Evolutionary conservation across 495 filamentous ascomycete genomes (phyloP), one percentile per base, ranked within the genome.

Genomic region (Talaromyces trachyspermus): DNA sequence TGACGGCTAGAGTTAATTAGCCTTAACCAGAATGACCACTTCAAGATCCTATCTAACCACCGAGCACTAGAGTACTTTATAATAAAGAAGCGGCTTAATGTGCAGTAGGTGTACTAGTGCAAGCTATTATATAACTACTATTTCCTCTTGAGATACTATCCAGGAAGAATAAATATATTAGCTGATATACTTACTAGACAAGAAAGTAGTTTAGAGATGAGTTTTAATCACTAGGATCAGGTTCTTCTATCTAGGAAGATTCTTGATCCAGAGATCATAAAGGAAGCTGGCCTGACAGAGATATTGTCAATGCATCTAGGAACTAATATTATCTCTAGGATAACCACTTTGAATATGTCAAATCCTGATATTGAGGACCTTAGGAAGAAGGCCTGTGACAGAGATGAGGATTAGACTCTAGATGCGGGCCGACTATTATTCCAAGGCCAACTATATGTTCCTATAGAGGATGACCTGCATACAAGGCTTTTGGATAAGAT

Each of bases 31-130:
- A 3, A 29, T 5, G 7, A 44, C 11, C 24, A 19, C 0, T 62
- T 62, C 35, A 40, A 46, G 40, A 36, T 54, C 25, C 19, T 38
- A 22, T 27, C 6, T 38, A 47, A 63, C 22, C 51, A 63, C 32
- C 47, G 51, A 6, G 56, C 59, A 12, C 48, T 64, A 2, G 45
- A 59, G 25, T 58, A 63, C 19, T 59, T 62, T 26, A 59, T 58
- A 26, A 50, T 43, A 3, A 58, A 35, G 0, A 59, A 61, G 47
- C 33, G 40, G 5, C 48, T 61, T 4, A 54, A 39, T n/a, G 29
- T 36, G 2, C 20, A 40, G 9, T 40, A 62, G 18, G 47, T 36
- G 4, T 3, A 41, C n/a, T 64, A 33, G 54, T 25, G 48, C 2
- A 52, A 67, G 26, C 52, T 54, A 15, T 43, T 66, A 0, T 51